Evolutionary conservation across 768 basidiomycete species (phyloP), one percentile per base, ranked within the genome.

Genomic region (Calocybe gangraenosa): DNA sequence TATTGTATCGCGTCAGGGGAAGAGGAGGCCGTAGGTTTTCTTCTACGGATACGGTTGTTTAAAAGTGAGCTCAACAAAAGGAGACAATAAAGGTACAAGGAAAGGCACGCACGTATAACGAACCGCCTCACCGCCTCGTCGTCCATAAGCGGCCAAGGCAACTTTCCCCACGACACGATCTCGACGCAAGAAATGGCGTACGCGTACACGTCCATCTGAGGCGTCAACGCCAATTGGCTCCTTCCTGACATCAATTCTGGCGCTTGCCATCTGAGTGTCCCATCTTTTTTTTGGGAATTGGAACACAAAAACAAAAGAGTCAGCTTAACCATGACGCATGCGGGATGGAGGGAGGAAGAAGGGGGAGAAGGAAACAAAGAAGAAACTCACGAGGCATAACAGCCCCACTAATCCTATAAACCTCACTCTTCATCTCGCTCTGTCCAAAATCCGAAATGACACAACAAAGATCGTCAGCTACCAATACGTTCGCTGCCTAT

Each of bases 361-460:
- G 8, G 30, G 14, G 8, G 8, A 31, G 30, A 31, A 38, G 17
- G 42, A 33, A 33, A 39, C 21, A 48, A 20, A 18, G 34, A 28
- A 46, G 25, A 7, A 15, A 69, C 74, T 40, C 52, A 82, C 81
- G 68, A 47, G 70, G 66, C 65, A n/a, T n/a, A n/a, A n/a, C 2
- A 69, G 18, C 66, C 8, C 79, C 79, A 44, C 78, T 84, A 2
- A 85, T 67, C 23, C 76, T 71, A 52, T 71, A 81, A 3, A 77
- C 80, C 58, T 91, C 86, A 13, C 73, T 76, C 64, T 82, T 87
- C 69, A 91, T 81, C 61, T 87, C 82, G 53, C 79, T 84, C 60
- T 91, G 84, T 0, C 87, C 88, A 60, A 93, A 92, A 58, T 92
- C 88, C 21, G 86, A 79, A 33, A 92, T 79, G 32, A 91, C 72